Evolutionary conservation across 2,329 filamentous ascomycete species (phyloP), one percentile per base, ranked within the genome.

Genomic region (Sporothrix globosa): DNA sequence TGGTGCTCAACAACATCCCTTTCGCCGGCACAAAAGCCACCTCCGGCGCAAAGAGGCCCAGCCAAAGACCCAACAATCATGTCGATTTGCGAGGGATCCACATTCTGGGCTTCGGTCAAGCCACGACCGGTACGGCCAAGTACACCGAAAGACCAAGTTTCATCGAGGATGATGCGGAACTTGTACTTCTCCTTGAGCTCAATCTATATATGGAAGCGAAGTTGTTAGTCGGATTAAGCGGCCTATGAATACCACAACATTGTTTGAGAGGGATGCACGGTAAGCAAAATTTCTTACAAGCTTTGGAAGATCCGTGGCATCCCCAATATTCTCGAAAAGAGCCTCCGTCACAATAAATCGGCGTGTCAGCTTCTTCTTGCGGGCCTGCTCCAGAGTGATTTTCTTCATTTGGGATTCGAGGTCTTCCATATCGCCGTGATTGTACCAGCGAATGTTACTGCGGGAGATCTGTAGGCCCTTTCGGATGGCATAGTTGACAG

Each of bases 341-440:
- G 92, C 96, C 81, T 99, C 96, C 0, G 95, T 97, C 69, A 99
- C 93, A 75, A 99, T 94, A 78, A 99, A 99, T 58, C 96, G 86
- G 76, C 96, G 87, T 1, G 96, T 99, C 75, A 99, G 83, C 71
- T 92, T 93, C 83, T 94, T 96, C 76, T 91, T 90, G 70, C 86
- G 88, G 39, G 90, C 88, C 82, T 97, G 93, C 79, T 98, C 95
- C 80, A 94, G 91, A 44, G 90, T 91, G 44, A 98, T 90, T 78
- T 91, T 92, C 77, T 90, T 88, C 82, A 99, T 87, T 39, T 96
- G 92, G 41, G 88, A 85, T 80, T 98, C 93, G 74, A 99, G 81
- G 79, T 98, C 95, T 65, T 93, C 91, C 91, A 97, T 93, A 77
- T 99, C 92, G 78, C 96, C 96, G 80, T 99, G 96, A 75, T 97